Base-by-base conservation (phyloP, 2,329 filamentous ascomycete genomes). In the Pseudogymnoascus sp. region DNA sequence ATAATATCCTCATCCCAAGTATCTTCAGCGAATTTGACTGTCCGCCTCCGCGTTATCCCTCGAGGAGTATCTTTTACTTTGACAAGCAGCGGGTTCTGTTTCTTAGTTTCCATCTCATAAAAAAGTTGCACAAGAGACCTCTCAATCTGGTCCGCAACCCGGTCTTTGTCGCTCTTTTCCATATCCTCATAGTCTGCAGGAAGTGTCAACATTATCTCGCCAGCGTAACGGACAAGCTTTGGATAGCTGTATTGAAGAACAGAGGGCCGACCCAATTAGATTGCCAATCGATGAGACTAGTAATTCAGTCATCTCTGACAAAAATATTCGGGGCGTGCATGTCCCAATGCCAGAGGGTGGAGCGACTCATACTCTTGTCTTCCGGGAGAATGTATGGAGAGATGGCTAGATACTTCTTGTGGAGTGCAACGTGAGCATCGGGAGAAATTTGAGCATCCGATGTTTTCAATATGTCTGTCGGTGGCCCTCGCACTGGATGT, bases 231-330 rank as follows among this genome's bases (percentile, higher is more conserved):
- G 18, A 71, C 63, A 37, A 72, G 63, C 28, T 66, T 66, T 21
- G 70, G 68, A 61, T 64, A 63, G 56, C 66, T 61, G 57, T 33
- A 65, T 62, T 66, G 63, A 62, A 64, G 61, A 64, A 66, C 8
- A 66, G 55, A 55, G 62, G 62, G 12, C 70, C 82, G 76, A 66
- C 73, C 73, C 67, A 77, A 70, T 77, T 86, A 87, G 79, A 90
- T 64, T 76, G 71, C 74, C 74, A 77, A 64, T 77, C 73, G 58
- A 77, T 75, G 5, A 77, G 58, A 57, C 70, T 68, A 6, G 71
- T 71, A 35, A 77, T 70, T 41, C 63, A 65, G 37, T 65, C 65
- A 21, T 68, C 62, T n/a, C 72, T 33, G 26, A 75, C 68, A 61
- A 76, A 76, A 21, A 76, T 65, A 61, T 75, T 77, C 2, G 65